Percentiles rank a stretch among this genome's conserved stretches.
phyloP scores from a whole-genome alignment of 108 stramenopile species.

The Skeletonema tropicum region DNA sequence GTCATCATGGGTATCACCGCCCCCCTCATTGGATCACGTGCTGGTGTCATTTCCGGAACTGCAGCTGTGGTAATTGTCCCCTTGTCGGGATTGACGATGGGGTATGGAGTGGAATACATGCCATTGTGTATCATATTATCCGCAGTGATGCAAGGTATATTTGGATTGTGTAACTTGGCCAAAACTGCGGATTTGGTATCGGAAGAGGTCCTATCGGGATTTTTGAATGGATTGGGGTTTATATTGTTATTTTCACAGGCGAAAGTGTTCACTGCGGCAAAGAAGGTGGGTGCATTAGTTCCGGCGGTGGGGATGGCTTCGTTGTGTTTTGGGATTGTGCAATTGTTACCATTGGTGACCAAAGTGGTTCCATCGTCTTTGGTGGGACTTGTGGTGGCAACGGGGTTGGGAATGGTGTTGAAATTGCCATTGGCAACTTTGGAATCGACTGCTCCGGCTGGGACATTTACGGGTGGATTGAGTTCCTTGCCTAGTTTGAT shows the following conservation, averaged over 20 bases:
- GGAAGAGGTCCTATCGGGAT: constrained; percentile 49
- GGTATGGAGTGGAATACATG: constrained; percentile 39
- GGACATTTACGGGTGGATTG: constrained; percentile 45
- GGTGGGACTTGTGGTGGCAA: constrained; percentile 47
- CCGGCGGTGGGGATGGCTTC: constrained; percentile 30
- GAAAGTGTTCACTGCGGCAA: constrained; percentile 25
- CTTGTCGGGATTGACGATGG: constrained; percentile 25
- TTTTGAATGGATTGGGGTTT: constrained; percentile 47
- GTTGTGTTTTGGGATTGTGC: constrained; percentile 39
- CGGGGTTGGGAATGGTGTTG: constrained; percentile 21
- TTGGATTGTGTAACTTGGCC: constrained; percentile 29
- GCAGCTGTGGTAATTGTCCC: constrained; percentile 49
- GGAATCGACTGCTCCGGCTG: constrained; percentile 19
- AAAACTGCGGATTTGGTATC: constrained; percentile 48
- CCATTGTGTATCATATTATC: constrained; percentile 32
- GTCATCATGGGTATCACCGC: constrained; percentile 44
- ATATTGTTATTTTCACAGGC: constrained; percentile 41
- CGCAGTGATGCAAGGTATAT: constrained; percentile 35
- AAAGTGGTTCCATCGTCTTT: constrained; percentile 40
- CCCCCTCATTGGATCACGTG: constrained; percentile 30
- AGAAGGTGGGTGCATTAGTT: constrained; percentile 11
- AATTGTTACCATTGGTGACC: constrained; percentile 24
- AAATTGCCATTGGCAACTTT: constrained; percentile 38
- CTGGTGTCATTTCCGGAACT: constrained; percentile 45
- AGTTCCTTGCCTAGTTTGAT: constrained; percentile 27